These are phyloP conservation scores for Diplodia intermedia DNA, from an alignment of 2,329 filamentous ascomycete genomes.

Conservation along the genomic window DNA sequence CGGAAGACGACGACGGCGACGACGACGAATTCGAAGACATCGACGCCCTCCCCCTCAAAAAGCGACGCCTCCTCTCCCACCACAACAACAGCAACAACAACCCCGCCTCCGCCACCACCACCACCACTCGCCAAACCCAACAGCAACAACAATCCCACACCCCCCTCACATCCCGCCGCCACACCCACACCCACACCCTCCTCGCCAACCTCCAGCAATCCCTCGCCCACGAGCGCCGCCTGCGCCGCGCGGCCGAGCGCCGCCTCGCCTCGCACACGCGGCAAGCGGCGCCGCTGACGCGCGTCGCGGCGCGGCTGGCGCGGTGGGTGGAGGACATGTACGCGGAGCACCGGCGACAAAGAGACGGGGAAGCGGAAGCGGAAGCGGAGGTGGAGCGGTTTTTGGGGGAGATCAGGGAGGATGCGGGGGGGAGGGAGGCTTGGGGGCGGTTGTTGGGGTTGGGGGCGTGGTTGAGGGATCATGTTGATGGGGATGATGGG, in stretches of 20 bases:
- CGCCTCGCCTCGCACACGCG: background rate
- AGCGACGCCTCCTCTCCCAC: background rate
- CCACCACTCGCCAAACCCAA: background rate
- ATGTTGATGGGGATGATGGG: background rate
- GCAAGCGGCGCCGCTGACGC: background rate
- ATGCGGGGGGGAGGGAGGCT: background rate
- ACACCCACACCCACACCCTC: background rate
- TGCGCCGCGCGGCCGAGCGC: background rate
- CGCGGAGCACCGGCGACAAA: background rate
- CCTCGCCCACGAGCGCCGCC: background rate
- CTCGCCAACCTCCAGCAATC: background rate
- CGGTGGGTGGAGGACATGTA: constrained; percentile 9
- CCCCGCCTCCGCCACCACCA: background rate
- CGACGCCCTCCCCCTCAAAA: background rate
- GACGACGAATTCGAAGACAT: background rate
- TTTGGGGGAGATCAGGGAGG: background rate
- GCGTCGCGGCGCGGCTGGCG: background rate
- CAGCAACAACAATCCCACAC: background rate
- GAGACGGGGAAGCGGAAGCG: too few species aligned
- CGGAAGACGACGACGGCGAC: background rate
- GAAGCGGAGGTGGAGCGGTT: background rate
- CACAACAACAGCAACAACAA: too few species aligned
- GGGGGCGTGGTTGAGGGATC: background rate
- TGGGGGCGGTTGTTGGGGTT: background rate
- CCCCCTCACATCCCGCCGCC: background rate